Evolutionary conservation across 208 protist species (phyloP), one percentile per base, ranked within the genome.

Genomic region (Acanthamoeba rhysodes): DNA sequence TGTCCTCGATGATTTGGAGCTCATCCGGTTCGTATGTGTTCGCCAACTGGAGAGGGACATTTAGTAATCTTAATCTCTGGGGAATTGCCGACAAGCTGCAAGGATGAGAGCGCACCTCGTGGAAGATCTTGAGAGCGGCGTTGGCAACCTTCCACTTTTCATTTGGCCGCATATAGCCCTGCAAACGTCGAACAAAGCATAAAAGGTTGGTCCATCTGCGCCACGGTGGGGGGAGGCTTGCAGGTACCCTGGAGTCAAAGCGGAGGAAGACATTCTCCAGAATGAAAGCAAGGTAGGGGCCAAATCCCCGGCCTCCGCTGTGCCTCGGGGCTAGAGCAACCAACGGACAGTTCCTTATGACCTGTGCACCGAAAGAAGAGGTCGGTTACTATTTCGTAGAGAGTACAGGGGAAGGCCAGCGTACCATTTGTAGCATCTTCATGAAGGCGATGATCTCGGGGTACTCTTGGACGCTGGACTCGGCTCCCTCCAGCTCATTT

Each of bases 211-310:
- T 10, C 29, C 32, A 32, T 6, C 18, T 53, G 74, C n/a, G 50
- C 10, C 8, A 45, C 24, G 20, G 24, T 2, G n/a, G 45, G 32
- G 29, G 8, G n/a, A n/a, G 22, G 32, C 1, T 2, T 20, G 4
- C 7, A 5, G 8, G 80, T 34, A 90, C 80, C n/a, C 87, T 41
- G 4, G 62, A 78, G n/a, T 93, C 87, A 37, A 93, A 93, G 10
- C 87, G 87, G 27, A 93, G 87, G 64, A 93, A 93, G 29, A 93
- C 87, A 29, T 93, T 93, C 34, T 93, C 87, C 14, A 93, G 62
- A 18, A 93, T 57, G 64, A 93, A 93, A 57, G 29, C n/a, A 24
- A 93, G 64, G 27, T 93, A 93, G 37, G 87, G 87, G 0, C 18
- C 62, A 34, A 93, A 90, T n/a, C 82, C 82, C 45, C 32, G 45